phyloP scores from a whole-genome alignment of 306 rosid species.

The Adenanthera pavonina region DNA sequence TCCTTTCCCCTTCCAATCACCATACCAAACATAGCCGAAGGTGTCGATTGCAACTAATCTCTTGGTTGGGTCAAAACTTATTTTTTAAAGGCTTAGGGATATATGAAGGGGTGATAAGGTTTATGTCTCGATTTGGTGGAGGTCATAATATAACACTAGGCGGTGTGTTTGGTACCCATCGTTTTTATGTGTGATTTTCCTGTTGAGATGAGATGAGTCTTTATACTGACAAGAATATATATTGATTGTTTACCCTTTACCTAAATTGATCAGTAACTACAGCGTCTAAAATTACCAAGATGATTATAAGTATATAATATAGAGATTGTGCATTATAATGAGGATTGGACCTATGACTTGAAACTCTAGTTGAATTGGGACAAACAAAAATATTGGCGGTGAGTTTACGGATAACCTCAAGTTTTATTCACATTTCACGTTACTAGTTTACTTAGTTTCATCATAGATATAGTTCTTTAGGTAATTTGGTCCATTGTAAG shows the following conservation, averaged over 20 bases:
- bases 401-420: background rate
- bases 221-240: background rate
- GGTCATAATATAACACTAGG: background rate
- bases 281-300: background rate
- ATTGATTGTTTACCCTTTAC: background rate
- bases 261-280: background rate
- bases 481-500: background rate
- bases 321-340: background rate
- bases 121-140: background rate
- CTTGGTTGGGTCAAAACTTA: background rate
- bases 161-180: background rate
- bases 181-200: background rate
- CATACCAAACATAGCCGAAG: no score
- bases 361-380: background rate
- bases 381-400: background rate
- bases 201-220: background rate
- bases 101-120: background rate
- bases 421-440: background rate
- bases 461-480: background rate
- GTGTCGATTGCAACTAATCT: background rate
- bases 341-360: background rate
- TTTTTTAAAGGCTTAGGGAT: background rate
- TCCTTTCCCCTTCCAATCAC: no score
- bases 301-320: background rate
- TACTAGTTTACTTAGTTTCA: background rate